phyloP scores from a whole-genome alignment of 73 alveolate species.

The Paramecium tetraurelia region DNA sequence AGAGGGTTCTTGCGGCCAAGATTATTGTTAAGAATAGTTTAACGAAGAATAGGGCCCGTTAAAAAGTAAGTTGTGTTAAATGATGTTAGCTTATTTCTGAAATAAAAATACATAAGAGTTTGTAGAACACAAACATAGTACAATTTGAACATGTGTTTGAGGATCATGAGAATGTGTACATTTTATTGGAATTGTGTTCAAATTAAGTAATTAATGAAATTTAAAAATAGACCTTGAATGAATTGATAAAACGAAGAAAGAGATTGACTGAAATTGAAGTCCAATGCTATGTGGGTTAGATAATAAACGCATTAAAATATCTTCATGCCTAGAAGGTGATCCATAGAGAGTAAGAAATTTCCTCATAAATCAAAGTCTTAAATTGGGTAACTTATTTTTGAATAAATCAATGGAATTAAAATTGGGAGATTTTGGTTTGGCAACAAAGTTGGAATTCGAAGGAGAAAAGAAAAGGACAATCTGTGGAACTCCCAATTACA shows the following conservation, averaged over 20 bases:
- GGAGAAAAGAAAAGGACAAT: slow-evolving; percentile 91
- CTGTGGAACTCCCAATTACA: slow-evolving; percentile 94
- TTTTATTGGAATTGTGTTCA: slow-evolving; percentile 90
- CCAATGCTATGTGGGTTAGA: slow-evolving; percentile 85
- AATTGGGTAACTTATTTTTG: slow-evolving; percentile 89
- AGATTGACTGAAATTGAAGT: slow-evolving; percentile 92
- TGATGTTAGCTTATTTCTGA: slow-evolving; percentile 84
- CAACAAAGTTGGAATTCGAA: slow-evolving; percentile 92
- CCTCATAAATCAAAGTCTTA: slow-evolving; percentile 56
- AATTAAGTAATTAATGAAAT: slow-evolving; percentile 59
- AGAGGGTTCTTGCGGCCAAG: slow-evolving; percentile 62
- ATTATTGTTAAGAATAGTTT: slow-evolving; percentile 49
- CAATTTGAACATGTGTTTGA: slow-evolving; percentile 97
- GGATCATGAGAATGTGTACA: slow-evolving; percentile 91
- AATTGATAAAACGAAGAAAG: slow-evolving; percentile 90
- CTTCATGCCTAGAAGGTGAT: slow-evolving; percentile 71
- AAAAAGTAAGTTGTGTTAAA: not conserved
- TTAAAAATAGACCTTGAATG: slow-evolving; percentile 82
- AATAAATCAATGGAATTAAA: slow-evolving; percentile 78
- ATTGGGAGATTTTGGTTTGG: slow-evolving; percentile 94
- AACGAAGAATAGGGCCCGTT: slow-evolving; percentile 62
- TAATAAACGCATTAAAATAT: slow-evolving; percentile 82
- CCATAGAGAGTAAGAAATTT: slow-evolving; percentile 76
- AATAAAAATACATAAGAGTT: slow-evolving; percentile 93
- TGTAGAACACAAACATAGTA: slow-evolving; percentile 91